Conservation (phyloP, 352 stramenopile species). For the Peronosclerospora sorghi region DNA sequence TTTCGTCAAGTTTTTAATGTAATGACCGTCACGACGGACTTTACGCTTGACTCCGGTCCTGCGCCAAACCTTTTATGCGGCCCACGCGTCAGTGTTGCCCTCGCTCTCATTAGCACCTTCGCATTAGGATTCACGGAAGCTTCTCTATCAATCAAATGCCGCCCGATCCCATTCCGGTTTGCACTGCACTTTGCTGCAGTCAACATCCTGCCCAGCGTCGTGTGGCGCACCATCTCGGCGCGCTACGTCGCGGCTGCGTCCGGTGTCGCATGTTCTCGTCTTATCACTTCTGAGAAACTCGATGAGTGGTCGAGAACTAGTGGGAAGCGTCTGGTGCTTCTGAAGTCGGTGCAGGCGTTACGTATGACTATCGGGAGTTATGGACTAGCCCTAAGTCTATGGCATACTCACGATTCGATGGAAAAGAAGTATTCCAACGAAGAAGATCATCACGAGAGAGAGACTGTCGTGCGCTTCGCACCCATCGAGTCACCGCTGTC, state of each 20-base stretch:
- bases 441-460: neutral
- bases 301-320: slow-evolving; percentile 5
- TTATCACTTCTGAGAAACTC: slow-evolving; percentile 13
- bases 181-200: slow-evolving; percentile 40
- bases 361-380: slow-evolving; percentile 48
- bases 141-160: slow-evolving; percentile 40
- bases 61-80: neutral
- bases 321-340: slow-evolving; percentile 28
- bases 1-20: too few relatives aligned
- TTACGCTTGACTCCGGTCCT: neutral
- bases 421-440: neutral
- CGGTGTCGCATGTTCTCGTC: slow-evolving; percentile 17
- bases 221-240: slow-evolving; percentile 42
- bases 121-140: slow-evolving; percentile 52
- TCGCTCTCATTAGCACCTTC: slow-evolving; percentile 20
- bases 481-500: slow-evolving; percentile 34
- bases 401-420: slow-evolving; percentile 1
- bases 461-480: slow-evolving; percentile 41
- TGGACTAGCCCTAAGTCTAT: slow-evolving; percentile 46
- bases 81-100: slow-evolving; percentile 5
- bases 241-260: slow-evolving; percentile 33
- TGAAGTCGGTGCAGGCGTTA: slow-evolving; percentile 39
- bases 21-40: slow-evolving; percentile 5
- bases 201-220: slow-evolving; percentile 50
- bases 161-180: slow-evolving; percentile 60